phyloP scores from a whole-genome alignment of 129 eudicot genomes.

The Escallonia herrerae region DNA sequence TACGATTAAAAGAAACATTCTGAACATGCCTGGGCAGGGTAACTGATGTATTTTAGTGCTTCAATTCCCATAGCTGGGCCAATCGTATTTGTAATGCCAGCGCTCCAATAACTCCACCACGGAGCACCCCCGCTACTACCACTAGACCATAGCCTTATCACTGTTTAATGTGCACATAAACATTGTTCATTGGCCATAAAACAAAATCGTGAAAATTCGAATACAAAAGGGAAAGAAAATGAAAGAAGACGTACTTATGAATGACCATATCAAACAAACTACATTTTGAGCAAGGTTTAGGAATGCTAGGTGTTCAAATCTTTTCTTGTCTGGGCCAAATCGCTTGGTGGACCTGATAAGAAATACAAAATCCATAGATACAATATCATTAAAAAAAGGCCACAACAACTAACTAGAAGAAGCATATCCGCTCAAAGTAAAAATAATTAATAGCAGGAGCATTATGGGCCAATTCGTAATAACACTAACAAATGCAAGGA shows the following conservation, averaged over 20 bases:
- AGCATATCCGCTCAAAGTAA: not conserved
- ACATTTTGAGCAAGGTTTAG: constrained; percentile 86
- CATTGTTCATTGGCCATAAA: constrained; percentile 4
- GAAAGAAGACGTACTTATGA: constrained; percentile 55
- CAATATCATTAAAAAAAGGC: not conserved
- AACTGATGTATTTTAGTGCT: constrained; percentile 90
- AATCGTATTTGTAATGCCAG: constrained; percentile 90
- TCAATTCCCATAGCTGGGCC: constrained; percentile 99
- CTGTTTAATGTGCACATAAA: constrained; percentile 26
- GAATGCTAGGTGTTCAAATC: constrained; percentile 93
- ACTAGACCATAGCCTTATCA: constrained; percentile 80
- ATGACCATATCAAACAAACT: constrained; percentile 90
- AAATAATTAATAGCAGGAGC: not conserved
- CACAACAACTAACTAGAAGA: not conserved
- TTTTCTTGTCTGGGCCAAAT: constrained; percentile 79
- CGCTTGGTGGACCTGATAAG: constrained; percentile 75
- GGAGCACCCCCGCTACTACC: constrained; percentile 74
- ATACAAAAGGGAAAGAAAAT: not conserved
- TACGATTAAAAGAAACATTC: not conserved
- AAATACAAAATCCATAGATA: not conserved
- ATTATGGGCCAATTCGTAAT: not conserved
- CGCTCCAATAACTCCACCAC: constrained; percentile 99
- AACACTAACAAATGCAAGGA: too few relatives aligned
- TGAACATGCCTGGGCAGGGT: constrained; percentile 81
- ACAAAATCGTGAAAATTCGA: not conserved